phyloP scores from a whole-genome alignment of 2,329 filamentous ascomycete species.

The Aspergillus viridinutans region DNA sequence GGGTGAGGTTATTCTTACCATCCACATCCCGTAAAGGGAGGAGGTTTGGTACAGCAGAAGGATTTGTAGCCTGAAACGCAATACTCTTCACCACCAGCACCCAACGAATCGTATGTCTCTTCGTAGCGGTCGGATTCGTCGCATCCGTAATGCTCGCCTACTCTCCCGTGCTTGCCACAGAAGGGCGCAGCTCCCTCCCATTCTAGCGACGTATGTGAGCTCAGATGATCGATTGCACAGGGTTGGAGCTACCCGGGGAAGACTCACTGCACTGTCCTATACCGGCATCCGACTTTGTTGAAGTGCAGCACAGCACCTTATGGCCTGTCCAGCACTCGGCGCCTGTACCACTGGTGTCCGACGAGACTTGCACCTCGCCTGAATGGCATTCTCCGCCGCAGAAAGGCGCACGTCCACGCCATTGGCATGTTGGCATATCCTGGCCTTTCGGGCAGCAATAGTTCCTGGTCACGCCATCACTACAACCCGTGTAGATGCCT shows the following conservation, averaged over 20 bases:
- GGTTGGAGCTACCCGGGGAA: neutral
- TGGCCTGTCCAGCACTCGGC: neutral
- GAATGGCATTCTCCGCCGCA: neutral
- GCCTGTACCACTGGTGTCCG: neutral
- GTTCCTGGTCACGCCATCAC: neutral
- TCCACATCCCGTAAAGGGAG: neutral
- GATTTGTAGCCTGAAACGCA: neutral
- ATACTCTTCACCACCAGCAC: neutral
- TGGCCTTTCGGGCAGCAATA: neutral
- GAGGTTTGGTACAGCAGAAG: neutral
- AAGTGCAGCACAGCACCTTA: neutral
- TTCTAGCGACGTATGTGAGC: neutral
- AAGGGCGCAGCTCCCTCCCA: neutral
- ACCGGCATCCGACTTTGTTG: neutral
- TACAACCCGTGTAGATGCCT: neutral
- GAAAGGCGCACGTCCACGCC: neutral
- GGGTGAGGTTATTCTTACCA: neutral
- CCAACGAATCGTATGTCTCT: neutral
- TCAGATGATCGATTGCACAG: neutral
- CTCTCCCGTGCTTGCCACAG: neutral
- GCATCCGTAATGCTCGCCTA: neutral
- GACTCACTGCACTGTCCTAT: neutral
- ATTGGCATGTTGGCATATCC: neutral
- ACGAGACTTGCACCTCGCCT: neutral
- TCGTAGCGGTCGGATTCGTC: neutral